A percentile compares a stretch with the other conserved stretches of the same genome.
Evolutionary conservation across 805 yeast genomes (phyloP).

Genomic region (Metschnikowia proteae): DNA sequence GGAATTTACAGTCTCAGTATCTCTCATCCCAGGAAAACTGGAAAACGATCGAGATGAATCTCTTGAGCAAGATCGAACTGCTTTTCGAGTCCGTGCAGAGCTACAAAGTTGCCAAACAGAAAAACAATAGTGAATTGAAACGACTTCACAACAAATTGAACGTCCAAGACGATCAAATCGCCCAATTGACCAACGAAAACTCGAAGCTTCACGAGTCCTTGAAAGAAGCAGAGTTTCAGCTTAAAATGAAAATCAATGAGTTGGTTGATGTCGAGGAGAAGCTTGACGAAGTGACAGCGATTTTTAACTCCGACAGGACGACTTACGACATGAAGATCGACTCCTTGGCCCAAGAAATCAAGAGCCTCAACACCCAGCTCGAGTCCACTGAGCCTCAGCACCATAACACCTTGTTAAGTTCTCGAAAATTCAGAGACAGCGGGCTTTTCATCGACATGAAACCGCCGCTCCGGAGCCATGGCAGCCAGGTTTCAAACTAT

Average conservation of each 20-base stretch:
- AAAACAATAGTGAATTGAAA: conserved; percentile 36
- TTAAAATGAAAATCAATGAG: conserved; percentile 23
- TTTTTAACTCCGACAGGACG: conserved; percentile 29
- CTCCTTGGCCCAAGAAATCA: conserved; percentile 16
- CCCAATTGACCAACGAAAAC: conserved; percentile 18
- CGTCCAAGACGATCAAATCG: conserved; percentile 20
- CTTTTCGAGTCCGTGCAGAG: conserved; percentile 27
- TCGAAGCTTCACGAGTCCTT: conserved; percentile 21
- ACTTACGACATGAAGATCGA: conserved; percentile 27
- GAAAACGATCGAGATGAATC: conserved; percentile 71
- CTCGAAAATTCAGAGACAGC: conserved; percentile 7
- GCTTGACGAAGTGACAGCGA: conserved; percentile 29
- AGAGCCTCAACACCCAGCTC: conserved; percentile 5
- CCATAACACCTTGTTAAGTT: conserved; percentile 5
- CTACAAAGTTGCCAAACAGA: conserved; percentile 23
- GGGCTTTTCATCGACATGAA: conserved; percentile 16
- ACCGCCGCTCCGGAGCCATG: not conserved
- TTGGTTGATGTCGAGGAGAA: conserved; percentile 25
- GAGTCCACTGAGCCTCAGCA: not conserved
- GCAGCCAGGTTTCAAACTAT: not conserved
- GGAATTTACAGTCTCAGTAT: conserved; percentile 63
- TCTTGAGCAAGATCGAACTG: conserved; percentile 47
- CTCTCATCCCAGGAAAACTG: conserved; percentile 76
- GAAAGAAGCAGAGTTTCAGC: conserved; percentile 18
- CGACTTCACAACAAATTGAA: conserved; percentile 15